These are phyloP conservation scores for Cercophora samala DNA, from an alignment of 495 filamentous ascomycete species.

Conservation along the genomic window DNA sequence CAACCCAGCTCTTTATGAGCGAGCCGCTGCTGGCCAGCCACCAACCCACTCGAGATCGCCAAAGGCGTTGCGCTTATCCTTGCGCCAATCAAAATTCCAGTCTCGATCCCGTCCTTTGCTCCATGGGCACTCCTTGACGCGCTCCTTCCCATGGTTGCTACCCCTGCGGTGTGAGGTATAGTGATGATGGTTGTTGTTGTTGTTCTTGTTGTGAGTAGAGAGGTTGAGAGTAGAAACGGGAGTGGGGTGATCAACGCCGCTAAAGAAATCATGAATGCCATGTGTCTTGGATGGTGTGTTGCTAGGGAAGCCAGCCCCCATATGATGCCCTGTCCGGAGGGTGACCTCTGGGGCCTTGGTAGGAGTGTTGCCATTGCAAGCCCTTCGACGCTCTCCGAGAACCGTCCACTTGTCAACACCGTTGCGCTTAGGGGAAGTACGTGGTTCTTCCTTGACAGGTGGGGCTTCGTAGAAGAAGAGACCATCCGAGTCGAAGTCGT, in stretches of 20 bases:
- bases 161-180: slow-evolving; percentile 19
- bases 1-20: slow-evolving; percentile 34
- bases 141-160: slow-evolving; percentile 40
- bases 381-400: slow-evolving; percentile 75
- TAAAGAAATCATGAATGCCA: slow-evolving; percentile 35
- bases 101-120: slow-evolving; percentile 50
- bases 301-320: slow-evolving; percentile 21
- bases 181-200: slow-evolving; percentile 19
- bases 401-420: slow-evolving; percentile 82
- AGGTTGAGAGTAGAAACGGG: slow-evolving; percentile 29
- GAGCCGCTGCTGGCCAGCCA: slow-evolving; percentile 65
- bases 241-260: slow-evolving; percentile 25
- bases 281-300: slow-evolving; percentile 36
- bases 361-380: slow-evolving; percentile 50
- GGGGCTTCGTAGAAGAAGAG: slow-evolving; percentile 65
- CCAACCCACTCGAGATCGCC: slow-evolving; percentile 87
- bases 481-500: slow-evolving; percentile 59
- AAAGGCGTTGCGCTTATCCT: slow-evolving; percentile 60
- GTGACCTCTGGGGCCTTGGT: slow-evolving; percentile 43
- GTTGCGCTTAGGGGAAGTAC: slow-evolving; percentile 48
- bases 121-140: slow-evolving; percentile 47
- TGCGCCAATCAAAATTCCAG: slow-evolving; percentile 61
- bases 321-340: slow-evolving; percentile 36
- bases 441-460: slow-evolving; percentile 37
- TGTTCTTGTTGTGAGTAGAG: slow-evolving; percentile 21